Evolutionary conservation across 805 yeast genomes (phyloP), one percentile per base, ranked within the genome.

Genomic region (Zygoascus ofunaensis): DNA sequence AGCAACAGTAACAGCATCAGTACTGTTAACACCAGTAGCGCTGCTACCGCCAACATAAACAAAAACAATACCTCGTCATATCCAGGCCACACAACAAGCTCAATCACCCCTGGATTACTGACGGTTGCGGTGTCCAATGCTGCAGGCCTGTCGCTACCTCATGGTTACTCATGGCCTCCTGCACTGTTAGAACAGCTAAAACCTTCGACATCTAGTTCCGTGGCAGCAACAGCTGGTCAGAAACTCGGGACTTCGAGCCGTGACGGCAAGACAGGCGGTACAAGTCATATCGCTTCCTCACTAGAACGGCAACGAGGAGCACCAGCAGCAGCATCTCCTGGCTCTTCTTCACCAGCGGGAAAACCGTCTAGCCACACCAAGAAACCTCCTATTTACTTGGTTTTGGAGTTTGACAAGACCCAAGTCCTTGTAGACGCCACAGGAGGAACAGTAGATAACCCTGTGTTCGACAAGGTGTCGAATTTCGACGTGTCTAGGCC

Each of bases 381-480:
- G 17, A 23, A 43, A 14, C 76, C 92, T 15, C 72, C 94, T 48
- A 73, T 92, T 33, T 86, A 85, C 62, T 74, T 89, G 56, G 87
- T 95, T 1, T 72, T 92, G 37, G 99, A 92, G 64, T 90, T 87
- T 60, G 99, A 92, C 65, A 92, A 92, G 64, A 87, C 90, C 41
- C 92, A 89, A 52, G 82, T 92, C 51, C 74, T 87, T 14, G 79
- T 90, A 41, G 94, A 87, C 53, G 92, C 97, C 2, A 77, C 80
- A 23, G 77, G 83, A 43, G 96, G 95, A 34, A 77, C 94, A 0
- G 77, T 87, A 48, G 74, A 76, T 36, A 69, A 73, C 45, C 90
- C 96, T 1, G 76, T 76, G 15, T 92, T 94, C 78, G 92, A 87
- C 62, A 84, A 84, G 54, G 87, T 87, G 8, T 83, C 94, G 14